These are phyloP conservation scores for Glebionis coronaria DNA, from an alignment of 129 eudicot species.

Conservation along the genomic window DNA sequence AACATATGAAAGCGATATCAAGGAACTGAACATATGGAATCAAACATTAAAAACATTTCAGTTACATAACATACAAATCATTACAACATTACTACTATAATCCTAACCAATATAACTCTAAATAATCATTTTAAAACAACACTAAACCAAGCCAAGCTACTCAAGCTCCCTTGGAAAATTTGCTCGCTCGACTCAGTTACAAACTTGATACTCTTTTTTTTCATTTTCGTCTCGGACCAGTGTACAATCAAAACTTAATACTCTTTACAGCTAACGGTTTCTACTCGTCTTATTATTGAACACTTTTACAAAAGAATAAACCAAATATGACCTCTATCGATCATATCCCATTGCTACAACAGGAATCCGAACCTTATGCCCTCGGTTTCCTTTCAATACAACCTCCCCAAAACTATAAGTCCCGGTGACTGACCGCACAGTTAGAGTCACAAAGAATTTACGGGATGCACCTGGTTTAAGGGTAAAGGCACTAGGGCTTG, in stretches of 20 bases:
- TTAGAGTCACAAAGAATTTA: constrained; percentile 59
- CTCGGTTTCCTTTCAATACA: constrained; percentile 76
- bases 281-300: constrained; percentile 43
- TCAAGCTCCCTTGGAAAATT: constrained; percentile 15
- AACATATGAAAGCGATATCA: too few species aligned
- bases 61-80: constrained; percentile 30
- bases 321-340: constrained; percentile 32
- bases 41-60: background rate
- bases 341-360: constrained; percentile 97
- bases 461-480: constrained; percentile 67
- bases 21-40: too few species aligned
- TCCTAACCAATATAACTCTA: constrained; percentile 13
- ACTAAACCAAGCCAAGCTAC: constrained; percentile 24
- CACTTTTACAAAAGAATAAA: constrained; percentile 53
- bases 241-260: constrained; percentile 34
- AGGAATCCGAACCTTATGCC: constrained; percentile 90
- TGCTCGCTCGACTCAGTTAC: constrained; percentile 1
- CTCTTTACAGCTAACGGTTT: constrained; percentile 35
- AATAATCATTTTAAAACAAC: constrained; percentile 25
- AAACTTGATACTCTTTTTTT: constrained; percentile 3
- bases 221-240: constrained; percentile 14
- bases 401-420: constrained; percentile 87
- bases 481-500: constrained; percentile 77
- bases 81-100: constrained; percentile 28
- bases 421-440: constrained; percentile 65